Evolutionary conservation across 176 grass and related monocot species (phyloP), one percentile per base, ranked within the genome.

Genomic region (Oryza glumipatula): DNA sequence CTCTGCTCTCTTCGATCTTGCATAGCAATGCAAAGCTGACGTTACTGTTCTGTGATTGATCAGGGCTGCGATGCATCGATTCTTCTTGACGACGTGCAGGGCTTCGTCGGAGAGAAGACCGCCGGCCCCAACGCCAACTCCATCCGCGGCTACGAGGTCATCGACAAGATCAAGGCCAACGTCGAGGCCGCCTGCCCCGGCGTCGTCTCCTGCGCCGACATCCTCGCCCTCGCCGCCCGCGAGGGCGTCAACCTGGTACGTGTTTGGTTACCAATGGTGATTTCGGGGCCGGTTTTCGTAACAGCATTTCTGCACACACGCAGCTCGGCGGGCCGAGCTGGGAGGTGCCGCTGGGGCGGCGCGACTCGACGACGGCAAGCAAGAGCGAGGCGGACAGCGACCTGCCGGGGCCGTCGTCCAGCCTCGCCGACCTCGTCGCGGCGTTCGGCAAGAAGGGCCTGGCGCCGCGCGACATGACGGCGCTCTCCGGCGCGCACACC

Each of bases 121-220:
- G 36, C 36, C 0, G 36, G 36, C 5, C 95, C 95, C 1, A 97
- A 97, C 77, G 32, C 2, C 0, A 91, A 97, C 26, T 97, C 95
- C 11, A 84, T 92, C 44, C 92, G 92, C 7, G 92, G 95, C 26
- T 90, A 28, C 73, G 90, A 94, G 17, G 90, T 97, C n/a, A 92
- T 97, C 73, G 94, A 97, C 77, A 9, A 76, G 72, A 94, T 97
- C 86, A 97, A 97, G 88, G 12, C 26, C 15, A 81, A 44, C 61
- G 90, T 94, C 67, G 95, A 97, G 88, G 21, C 66, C 11, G 0
- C 75, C 28, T 97, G 95, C 90, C 81, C 48, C 4, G 86, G 85
- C 24, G 93, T 91, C 2, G 92, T 97, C 11, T 94, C 95, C 16
- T 94, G 95, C 74, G 92, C 95, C 38, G 95, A 97, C 72, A 94